A percentile compares a stretch with the other conserved stretches of the same genome.
These are phyloP conservation scores for Herpetospermum pedunculosum DNA, from an alignment of 306 rosid genomes.

Conservation along the genomic window DNA sequence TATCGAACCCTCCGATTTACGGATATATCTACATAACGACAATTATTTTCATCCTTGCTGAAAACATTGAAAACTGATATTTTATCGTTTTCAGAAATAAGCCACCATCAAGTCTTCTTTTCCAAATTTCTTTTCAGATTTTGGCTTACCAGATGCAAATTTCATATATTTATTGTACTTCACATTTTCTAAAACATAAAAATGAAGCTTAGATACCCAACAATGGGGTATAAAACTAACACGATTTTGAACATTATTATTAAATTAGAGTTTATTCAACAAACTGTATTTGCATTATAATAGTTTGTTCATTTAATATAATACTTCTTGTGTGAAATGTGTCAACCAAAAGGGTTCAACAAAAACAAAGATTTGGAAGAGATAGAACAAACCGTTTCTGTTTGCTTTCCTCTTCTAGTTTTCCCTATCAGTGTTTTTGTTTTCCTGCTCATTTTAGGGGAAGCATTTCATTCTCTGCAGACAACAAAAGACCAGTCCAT, in stretches of 20 bases:
- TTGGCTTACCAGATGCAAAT: neutral
- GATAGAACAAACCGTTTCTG: neutral
- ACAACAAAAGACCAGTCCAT: slow-evolving; percentile 9
- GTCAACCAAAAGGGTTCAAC: neutral
- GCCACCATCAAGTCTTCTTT: neutral
- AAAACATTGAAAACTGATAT: neutral
- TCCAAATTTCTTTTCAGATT: neutral
- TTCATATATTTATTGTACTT: neutral
- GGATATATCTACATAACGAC: no score
- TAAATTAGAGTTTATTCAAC: neutral
- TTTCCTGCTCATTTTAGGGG: slow-evolving; percentile 31
- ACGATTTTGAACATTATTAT: neutral
- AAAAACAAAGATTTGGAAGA: neutral
- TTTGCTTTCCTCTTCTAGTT: neutral
- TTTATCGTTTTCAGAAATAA: no score
- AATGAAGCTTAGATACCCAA: neutral
- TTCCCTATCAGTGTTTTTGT: neutral
- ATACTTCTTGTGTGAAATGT: neutral
- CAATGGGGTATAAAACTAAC: neutral
- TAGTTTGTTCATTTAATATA: neutral
- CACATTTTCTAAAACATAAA: neutral
- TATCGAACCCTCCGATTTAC: no score
- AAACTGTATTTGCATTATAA: neutral
- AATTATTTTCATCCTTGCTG: no score
- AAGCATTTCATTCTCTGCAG: slow-evolving; percentile 94